Evolutionary conservation across 2,329 filamentous ascomycete genomes (phyloP).

Genomic region (Coleophoma cylindrospora): DNA sequence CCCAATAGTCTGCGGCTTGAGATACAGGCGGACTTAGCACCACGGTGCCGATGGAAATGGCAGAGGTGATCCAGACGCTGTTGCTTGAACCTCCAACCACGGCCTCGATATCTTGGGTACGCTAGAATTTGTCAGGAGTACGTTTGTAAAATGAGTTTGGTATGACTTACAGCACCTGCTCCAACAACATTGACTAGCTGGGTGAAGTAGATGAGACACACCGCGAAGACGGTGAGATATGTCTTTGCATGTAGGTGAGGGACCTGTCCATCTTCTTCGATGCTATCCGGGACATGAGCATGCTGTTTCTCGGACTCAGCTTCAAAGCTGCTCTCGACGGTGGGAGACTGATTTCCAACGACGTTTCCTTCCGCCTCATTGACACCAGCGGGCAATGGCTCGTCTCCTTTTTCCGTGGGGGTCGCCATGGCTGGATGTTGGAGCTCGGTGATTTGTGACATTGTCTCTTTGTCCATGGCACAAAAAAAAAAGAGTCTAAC

Average conservation of each 20-base stretch:
- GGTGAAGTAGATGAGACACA: conserved; percentile 31
- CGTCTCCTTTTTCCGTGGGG: background rate
- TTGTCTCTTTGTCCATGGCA: no score
- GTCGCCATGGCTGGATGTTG: no score
- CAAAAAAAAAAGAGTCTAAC: no score
- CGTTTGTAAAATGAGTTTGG: background rate
- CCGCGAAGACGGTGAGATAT: conserved; percentile 28
- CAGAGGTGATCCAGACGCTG: conserved; percentile 27
- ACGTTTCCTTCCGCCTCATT: background rate
- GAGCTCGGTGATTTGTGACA: no score
- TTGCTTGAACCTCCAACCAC: conserved; percentile 3
- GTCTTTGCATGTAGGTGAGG: conserved; percentile 29
- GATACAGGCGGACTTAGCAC: conserved; percentile 30
- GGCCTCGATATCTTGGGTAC: conserved; percentile 3
- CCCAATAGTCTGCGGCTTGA: conserved; percentile 35
- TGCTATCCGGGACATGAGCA: background rate
- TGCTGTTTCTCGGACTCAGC: background rate
- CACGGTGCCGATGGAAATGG: conserved; percentile 31
- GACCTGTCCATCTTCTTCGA: conserved; percentile 5
- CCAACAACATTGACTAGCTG: conserved; percentile 30
- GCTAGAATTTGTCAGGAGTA: background rate
- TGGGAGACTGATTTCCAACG: background rate
- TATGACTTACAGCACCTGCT: conserved; percentile 5
- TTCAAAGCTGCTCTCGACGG: background rate
- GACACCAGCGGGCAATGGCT: background rate